Base-by-base conservation (phyloP, 768 basidiomycete genomes). In the Gautieria morchelliformis region DNA sequence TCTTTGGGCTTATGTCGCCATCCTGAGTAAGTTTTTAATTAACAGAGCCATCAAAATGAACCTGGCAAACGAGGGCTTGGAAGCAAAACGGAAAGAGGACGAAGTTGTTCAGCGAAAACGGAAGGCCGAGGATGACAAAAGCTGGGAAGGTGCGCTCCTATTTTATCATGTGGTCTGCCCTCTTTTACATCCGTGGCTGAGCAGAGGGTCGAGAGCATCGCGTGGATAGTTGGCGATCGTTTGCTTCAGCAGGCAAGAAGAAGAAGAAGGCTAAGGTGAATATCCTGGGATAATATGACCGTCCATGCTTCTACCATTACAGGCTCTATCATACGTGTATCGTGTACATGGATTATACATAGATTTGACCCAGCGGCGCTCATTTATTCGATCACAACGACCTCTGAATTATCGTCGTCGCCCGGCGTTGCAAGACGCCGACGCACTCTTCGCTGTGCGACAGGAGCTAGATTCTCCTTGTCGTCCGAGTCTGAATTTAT, bases 1-100 rank as follows among this genome's bases (percentile, higher is more conserved):
- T 14, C 14, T 17, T 11, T 30, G n/a, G 6, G 10, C 11, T 11
- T 40, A n/a, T 20, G 27, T 27, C 19, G 4, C 14, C n/a, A 17
- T 56, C 10, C 27, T 17, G 17, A 6, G 10, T 19, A 40, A 44
- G 11, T n/a, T 20, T 20, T 41, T 9, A 27, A 19, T 52, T 4
- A 4, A 4, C 61, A 92, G 90, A 66, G 89, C 91, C 1, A 72
- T 92, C 64, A 93, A 93, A 75, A 83, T 92, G 83, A 91, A 91
- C 66, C 70, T 93, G 56, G 91, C 91, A 8, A 93, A 93, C 63
- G 91, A 93, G 69, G 92, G 92, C 3, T 73, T 93, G 5, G 93
- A 95, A 67, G 93, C 93, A n/a, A 79, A 85, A 64, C 89, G 87
- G 76, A 93, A 91, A 67, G 93, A 96, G 53, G 90, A 92, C 58